phyloP scores from a whole-genome alignment of 345 rosid genomes.

The Conringia planisiliqua region DNA sequence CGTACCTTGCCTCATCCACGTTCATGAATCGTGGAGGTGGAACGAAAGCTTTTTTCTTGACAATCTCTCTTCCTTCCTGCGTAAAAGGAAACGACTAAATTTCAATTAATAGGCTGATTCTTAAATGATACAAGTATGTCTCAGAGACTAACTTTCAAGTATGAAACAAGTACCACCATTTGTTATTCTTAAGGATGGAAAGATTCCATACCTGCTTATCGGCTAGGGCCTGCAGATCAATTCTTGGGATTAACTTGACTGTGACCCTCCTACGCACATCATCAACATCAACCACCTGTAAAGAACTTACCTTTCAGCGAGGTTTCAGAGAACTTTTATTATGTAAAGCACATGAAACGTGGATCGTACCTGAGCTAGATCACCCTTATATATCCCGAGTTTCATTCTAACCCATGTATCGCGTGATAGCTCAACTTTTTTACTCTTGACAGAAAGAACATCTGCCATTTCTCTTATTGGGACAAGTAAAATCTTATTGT shows the following conservation, averaged over 20 bases:
- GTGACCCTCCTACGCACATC: conserved; percentile 78
- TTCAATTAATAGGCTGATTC: background rate
- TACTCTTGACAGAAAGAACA: conserved; percentile 86
- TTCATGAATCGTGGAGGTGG: conserved; percentile 94
- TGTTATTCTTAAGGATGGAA: background rate
- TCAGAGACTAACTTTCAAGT: background rate
- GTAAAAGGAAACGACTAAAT: background rate
- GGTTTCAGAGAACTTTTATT: background rate
- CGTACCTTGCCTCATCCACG: conserved; percentile 84
- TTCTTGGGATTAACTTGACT: conserved; percentile 81
- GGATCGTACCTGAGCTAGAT: conserved; percentile 68
- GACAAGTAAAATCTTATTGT: conserved; percentile 68
- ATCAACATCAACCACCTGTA: conserved; percentile 86
- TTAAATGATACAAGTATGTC: background rate
- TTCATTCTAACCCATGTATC: conserved; percentile 94
- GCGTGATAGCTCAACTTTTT: conserved; percentile 68
- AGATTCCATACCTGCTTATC: conserved; percentile 59
- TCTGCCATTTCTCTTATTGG: conserved; percentile 91
- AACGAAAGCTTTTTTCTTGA: conserved; percentile 74
- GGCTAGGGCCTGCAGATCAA: conserved; percentile 78
- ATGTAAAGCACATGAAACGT: background rate
- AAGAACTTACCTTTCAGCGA: background rate
- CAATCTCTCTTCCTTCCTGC: conserved; percentile 75
- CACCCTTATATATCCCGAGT: conserved; percentile 81
- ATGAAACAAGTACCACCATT: background rate